These are phyloP conservation scores for Staphylotrichum tortipilum DNA, from an alignment of 495 filamentous ascomycete species.

Conservation along the genomic window DNA sequence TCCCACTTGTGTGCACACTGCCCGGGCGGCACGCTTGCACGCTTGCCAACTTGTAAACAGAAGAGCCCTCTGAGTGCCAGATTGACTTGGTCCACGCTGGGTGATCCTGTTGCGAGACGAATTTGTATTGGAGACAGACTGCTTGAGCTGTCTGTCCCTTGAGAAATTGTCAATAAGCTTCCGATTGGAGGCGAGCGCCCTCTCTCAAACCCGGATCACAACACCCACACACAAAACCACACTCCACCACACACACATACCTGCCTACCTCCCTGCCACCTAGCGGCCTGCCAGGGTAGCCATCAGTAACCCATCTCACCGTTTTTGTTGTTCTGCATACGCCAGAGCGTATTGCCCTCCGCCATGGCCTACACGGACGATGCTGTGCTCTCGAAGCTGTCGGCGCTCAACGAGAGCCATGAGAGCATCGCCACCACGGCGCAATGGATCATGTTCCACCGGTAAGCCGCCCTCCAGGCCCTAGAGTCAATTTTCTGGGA, in stretches of 20 bases:
- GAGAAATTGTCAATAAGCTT: constrained; percentile 5
- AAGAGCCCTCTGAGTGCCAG: background rate
- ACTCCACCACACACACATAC: background rate
- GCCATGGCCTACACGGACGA: constrained; percentile 91
- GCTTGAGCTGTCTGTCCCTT: background rate
- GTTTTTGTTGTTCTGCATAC: too few relatives aligned
- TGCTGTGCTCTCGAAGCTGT: constrained; percentile 85
- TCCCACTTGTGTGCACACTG: constrained; percentile 9
- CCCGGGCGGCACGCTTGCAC: background rate
- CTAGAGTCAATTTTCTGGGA: too few relatives aligned
- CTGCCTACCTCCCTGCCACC: too few relatives aligned
- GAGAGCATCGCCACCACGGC: constrained; percentile 91
- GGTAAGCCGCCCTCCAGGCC: constrained; percentile 45
- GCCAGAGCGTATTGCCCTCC: background rate
- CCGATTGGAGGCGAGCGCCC: background rate
- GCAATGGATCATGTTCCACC: constrained; percentile 99
- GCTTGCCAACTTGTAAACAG: background rate
- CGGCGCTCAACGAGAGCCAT: constrained; percentile 88
- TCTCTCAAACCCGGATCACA: background rate
- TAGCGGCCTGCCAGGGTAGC: too few relatives aligned
- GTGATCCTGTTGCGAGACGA: constrained; percentile 2
- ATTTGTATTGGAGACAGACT: constrained; percentile 3
- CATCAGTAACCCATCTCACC: too few relatives aligned
- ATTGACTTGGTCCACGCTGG: constrained; percentile 1
- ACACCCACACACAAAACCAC: background rate